phyloP scores from a whole-genome alignment of 805 yeast genomes.

The Dipodascus geniculatus region DNA sequence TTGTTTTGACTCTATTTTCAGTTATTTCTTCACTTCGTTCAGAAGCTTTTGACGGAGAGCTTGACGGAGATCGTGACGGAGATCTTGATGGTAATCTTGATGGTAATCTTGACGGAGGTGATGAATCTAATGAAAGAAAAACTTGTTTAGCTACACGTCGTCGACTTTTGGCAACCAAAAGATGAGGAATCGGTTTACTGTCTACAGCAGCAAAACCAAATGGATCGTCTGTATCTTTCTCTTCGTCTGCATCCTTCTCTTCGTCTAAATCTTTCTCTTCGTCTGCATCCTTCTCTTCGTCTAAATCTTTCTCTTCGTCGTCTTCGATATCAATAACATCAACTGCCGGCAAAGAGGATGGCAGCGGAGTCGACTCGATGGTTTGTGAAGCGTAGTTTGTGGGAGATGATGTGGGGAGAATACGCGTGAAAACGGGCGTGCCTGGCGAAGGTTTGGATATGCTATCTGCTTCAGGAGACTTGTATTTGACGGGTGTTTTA shows the following conservation, averaged over 20 bases:
- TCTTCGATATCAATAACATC: neutral
- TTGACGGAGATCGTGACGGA: neutral
- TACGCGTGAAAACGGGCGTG: neutral
- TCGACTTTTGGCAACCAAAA: neutral
- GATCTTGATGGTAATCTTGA: neutral
- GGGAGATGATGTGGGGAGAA: neutral
- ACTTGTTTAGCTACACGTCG: neutral
- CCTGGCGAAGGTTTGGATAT: neutral
- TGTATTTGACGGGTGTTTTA: neutral
- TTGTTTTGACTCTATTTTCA: neutral
- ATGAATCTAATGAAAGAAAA: neutral
- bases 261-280: neutral
- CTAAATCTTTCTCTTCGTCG: neutral
- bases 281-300: neutral
- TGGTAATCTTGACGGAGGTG: neutral
- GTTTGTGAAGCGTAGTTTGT: neutral
- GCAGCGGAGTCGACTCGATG: neutral
- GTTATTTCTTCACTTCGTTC: neutral
- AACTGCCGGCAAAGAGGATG: neutral
- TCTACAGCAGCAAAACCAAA: neutral
- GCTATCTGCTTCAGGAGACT: neutral
- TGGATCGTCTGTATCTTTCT: neutral
- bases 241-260: neutral
- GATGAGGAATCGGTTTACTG: neutral
- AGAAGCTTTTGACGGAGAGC: neutral